A percentile compares a stretch with the other conserved stretches of the same genome.
Conservation (phyloP, 2,329 filamentous ascomycete species). For the Diplodia intermedia region DNA sequence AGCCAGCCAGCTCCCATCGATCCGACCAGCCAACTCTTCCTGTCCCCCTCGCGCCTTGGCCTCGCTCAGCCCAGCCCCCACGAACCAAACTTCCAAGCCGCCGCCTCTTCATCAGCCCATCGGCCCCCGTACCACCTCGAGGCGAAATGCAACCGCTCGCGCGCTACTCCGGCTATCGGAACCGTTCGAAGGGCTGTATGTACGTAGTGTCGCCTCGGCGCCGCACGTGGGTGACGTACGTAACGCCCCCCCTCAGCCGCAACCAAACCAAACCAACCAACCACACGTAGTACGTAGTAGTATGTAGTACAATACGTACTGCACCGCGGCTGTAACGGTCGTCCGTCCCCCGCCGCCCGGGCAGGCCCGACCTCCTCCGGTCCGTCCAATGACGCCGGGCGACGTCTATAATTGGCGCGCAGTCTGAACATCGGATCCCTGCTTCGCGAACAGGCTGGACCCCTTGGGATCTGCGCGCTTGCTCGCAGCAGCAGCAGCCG, state of each 20-base stretch:
- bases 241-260: neutral
- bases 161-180: slow-evolving; percentile 14
- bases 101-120: too few relatives aligned
- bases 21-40: too few relatives aligned
- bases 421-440: neutral
- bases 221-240: slow-evolving; percentile 19
- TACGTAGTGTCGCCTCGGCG: too few relatives aligned
- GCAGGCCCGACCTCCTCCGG: too few relatives aligned
- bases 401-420: neutral
- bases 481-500: neutral
- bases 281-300: too few relatives aligned
- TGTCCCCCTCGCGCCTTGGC: neutral
- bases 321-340: too few relatives aligned
- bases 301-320: too few relatives aligned
- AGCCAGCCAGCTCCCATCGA: too few relatives aligned
- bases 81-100: neutral
- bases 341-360: too few relatives aligned
- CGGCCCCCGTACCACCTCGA: neutral
- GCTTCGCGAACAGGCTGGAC: neutral
- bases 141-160: neutral
- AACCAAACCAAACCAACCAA: too few relatives aligned
- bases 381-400: neutral
- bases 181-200: neutral
- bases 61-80: neutral
- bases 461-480: neutral